Evolutionary conservation across 1,139 yeast species (phyloP), one percentile per base, ranked within the genome.

Genomic region (Saccharomyces hybrid): DNA sequence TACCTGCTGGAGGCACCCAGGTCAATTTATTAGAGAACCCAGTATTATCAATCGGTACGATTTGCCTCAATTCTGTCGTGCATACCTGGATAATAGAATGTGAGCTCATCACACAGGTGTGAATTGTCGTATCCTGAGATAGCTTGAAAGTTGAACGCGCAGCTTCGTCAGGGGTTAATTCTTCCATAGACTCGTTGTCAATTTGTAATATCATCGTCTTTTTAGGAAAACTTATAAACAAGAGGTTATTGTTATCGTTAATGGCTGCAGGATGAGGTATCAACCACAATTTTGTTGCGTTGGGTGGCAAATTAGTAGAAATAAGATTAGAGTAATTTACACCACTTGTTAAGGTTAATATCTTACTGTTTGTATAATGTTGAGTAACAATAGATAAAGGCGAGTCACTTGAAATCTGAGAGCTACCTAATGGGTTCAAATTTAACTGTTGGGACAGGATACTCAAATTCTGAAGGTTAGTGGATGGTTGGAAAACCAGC

Each of bases 1-100:
- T 81, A 6, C 95, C 96, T 0, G 85, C 84, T 0, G 96, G 96
- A 1, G 96, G 89, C 46, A 72, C 76, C 99, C 99, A 93, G 59
- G 87, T 87, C 6, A 81, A 75, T 26, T 60, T 59, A 29, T 51
- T 46, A 34, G 57, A 61, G 2, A 53, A 61, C 26, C 52, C 50
- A 1, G 60, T 44, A 11, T 66, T 61, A 1, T 61, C 57, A 26
- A 66, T 64, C 29, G 74, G 73, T 3, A 73, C 69, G 2, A 90
- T 74, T 61, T 87, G 91, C 16, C 85, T 76, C 29, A 93, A 74
- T n/a, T 95, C 96, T 58, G 81, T 77, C 0, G 82, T 63, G 65
- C 88, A 86, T 1, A 91, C 77, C 66, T 93, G 99, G 3, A 85
- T 79, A 0, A 90, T 69, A 0, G 95, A 81, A 9, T 71, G 66